phyloP scores from a whole-genome alignment of 2,329 filamentous ascomycete species.

The Endocalyx cinctus region DNA sequence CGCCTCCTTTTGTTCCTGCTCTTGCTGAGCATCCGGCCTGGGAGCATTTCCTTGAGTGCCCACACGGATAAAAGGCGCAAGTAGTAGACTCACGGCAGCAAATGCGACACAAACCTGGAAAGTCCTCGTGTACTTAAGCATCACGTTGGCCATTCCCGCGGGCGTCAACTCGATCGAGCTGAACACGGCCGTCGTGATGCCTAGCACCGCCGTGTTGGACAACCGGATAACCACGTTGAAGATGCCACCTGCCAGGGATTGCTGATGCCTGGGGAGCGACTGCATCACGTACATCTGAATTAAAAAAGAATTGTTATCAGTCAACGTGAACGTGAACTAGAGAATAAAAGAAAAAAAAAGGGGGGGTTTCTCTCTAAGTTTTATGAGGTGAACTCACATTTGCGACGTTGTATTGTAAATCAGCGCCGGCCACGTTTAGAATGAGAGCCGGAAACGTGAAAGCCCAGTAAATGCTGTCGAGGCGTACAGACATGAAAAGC shows the following conservation, averaged over 20 bases:
- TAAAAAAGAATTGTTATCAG: too few species aligned
- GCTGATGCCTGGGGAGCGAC: slow-evolving; percentile 56
- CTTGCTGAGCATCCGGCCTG: slow-evolving; percentile 10
- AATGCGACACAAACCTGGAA: slow-evolving; percentile 46
- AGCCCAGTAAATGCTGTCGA: slow-evolving; percentile 58
- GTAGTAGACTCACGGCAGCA: slow-evolving; percentile 36
- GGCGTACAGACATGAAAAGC: slow-evolving; percentile 52
- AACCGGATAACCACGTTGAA: slow-evolving; percentile 63
- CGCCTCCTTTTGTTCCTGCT: slow-evolving; percentile 7
- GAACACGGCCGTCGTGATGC: slow-evolving; percentile 58
- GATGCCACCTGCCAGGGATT: slow-evolving; percentile 63
- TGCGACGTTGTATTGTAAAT: slow-evolving; percentile 66
- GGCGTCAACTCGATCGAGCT: slow-evolving; percentile 38
- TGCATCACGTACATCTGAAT: slow-evolving; percentile 71
- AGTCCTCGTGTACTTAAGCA: slow-evolving; percentile 45
- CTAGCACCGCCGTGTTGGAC: slow-evolving; percentile 54
- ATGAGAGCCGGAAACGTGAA: slow-evolving; percentile 59
- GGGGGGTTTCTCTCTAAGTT: too few species aligned
- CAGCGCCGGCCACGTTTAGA: slow-evolving; percentile 60
- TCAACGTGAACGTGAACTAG: too few species aligned
- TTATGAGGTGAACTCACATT: too few species aligned
- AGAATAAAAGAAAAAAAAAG: not conserved
- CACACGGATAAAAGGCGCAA: slow-evolving; percentile 49
- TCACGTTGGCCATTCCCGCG: slow-evolving; percentile 31
- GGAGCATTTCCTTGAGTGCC: slow-evolving; percentile 44